These are phyloP conservation scores for Agarophyton chilense DNA, from an alignment of 23 red algal genomes.

Conservation along the genomic window DNA sequence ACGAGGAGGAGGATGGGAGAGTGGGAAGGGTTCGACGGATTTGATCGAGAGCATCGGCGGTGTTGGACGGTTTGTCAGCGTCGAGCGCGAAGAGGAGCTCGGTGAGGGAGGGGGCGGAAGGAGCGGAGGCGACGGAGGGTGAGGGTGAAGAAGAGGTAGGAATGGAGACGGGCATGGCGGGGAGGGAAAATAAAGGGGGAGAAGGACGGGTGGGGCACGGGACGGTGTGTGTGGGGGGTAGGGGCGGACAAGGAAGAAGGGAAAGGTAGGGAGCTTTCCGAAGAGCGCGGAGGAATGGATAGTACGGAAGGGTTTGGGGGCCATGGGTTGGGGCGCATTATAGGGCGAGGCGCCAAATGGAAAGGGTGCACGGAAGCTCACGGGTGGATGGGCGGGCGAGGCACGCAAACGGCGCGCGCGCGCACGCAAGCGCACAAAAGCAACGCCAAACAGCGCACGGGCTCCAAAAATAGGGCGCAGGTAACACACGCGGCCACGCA, in stretches of 20 bases:
- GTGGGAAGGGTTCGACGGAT: slow-evolving; percentile 50
- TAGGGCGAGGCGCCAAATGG: slow-evolving; percentile 1
- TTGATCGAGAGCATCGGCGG: slow-evolving; percentile 32
- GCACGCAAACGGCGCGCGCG: slow-evolving; percentile 2
- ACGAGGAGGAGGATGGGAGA: slow-evolving; percentile 21
- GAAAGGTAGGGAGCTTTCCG: neutral
- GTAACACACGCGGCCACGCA: neutral
- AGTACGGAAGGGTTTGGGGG: too few species aligned
- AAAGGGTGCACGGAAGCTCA: neutral
- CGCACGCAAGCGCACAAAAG: neutral
- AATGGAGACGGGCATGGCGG: neutral
- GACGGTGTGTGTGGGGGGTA: neutral
- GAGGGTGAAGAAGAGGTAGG: neutral
- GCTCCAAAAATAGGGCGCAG: neutral
- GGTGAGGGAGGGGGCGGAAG: slow-evolving; percentile 15
- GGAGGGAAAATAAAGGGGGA: neutral
- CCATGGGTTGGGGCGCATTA: neutral
- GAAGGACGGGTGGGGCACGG: neutral
- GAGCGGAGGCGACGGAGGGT: slow-evolving; percentile 4
- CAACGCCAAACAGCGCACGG: neutral
- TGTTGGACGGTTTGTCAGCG: slow-evolving; percentile 6
- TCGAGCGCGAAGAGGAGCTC: slow-evolving; percentile 40
- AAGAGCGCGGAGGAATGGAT: neutral
- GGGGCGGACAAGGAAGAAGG: neutral
- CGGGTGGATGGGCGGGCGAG: neutral